Evolutionary conservation across 2,329 filamentous ascomycete genomes (phyloP).

Genomic region (Colletotrichum melonis): DNA sequence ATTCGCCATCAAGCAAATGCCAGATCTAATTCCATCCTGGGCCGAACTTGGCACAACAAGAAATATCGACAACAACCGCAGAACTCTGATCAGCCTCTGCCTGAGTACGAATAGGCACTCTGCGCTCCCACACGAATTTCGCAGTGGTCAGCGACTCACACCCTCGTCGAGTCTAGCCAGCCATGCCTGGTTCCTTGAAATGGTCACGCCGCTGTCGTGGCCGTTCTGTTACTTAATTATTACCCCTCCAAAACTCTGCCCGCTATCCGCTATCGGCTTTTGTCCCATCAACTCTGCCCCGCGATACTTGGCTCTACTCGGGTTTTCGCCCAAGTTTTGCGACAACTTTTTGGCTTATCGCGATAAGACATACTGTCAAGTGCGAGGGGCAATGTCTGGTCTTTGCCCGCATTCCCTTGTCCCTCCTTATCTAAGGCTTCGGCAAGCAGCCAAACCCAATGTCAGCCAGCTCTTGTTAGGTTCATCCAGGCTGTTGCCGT

Average conservation of each 20-base stretch:
- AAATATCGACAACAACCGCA: background rate
- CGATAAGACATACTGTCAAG: constrained; percentile 6
- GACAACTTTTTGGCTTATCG: constrained; percentile 3
- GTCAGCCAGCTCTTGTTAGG: constrained; percentile 22
- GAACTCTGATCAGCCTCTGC: background rate
- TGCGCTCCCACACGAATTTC: background rate
- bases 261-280: constrained; percentile 32
- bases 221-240: constrained; percentile 37
- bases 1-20: background rate
- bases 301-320: background rate
- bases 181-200: constrained; percentile 20
- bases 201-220: constrained; percentile 24
- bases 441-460: constrained; percentile 18
- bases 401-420: constrained; percentile 28
- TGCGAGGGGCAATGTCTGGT: constrained; percentile 5
- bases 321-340: background rate
- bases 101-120: background rate
- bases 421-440: constrained; percentile 17
- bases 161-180: constrained; percentile 17
- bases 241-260: constrained; percentile 35
- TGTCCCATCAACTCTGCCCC: constrained; percentile 40
- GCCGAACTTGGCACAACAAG: background rate
- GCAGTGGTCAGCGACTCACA: background rate
- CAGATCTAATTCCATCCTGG: background rate
- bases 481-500: constrained; percentile 6